Conservation (phyloP, 1,284 basidiomycete species). For the Malassezia arunalokei region DNA sequence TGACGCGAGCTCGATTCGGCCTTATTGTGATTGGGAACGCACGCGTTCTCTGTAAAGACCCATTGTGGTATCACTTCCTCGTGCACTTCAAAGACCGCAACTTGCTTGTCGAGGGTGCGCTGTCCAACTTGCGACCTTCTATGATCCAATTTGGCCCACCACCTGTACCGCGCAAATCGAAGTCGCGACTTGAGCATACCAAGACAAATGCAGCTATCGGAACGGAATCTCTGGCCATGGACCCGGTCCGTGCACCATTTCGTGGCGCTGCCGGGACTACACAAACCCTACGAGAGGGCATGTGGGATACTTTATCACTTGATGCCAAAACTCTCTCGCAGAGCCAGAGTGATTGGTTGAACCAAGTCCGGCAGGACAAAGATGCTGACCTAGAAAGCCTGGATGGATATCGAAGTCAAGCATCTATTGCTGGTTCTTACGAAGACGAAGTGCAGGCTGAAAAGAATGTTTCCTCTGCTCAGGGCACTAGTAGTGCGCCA, state of each 20-base stretch:
- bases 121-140: slow-evolving; percentile 88
- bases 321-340: not conserved
- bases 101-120: slow-evolving; percentile 85
- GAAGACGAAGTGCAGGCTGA: slow-evolving; percentile 17
- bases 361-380: not conserved
- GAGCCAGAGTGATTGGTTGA: slow-evolving; percentile 2
- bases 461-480: too few relatives aligned
- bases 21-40: slow-evolving; percentile 96
- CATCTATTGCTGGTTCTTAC: slow-evolving; percentile 14
- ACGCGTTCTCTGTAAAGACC: slow-evolving; percentile 83
- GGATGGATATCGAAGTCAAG: slow-evolving; percentile 33
- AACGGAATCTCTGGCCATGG: slow-evolving; percentile 10
- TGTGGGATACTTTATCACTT: not conserved
- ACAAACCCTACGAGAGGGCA: not conserved
- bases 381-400: slow-evolving; percentile 23
- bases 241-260: slow-evolving; percentile 6
- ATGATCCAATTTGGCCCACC: slow-evolving; percentile 86
- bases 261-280: not conserved
- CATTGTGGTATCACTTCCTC: slow-evolving; percentile 88
- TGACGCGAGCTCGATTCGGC: slow-evolving; percentile 94
- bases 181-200: slow-evolving; percentile 62
- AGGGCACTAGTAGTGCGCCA: too few relatives aligned
- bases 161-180: slow-evolving; percentile 37
- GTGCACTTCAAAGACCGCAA: slow-evolving; percentile 97
- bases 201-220: slow-evolving; percentile 18